These are phyloP conservation scores for Endocalyx cinctus DNA, from an alignment of 2,329 filamentous ascomycete species.

Conservation along the genomic window DNA sequence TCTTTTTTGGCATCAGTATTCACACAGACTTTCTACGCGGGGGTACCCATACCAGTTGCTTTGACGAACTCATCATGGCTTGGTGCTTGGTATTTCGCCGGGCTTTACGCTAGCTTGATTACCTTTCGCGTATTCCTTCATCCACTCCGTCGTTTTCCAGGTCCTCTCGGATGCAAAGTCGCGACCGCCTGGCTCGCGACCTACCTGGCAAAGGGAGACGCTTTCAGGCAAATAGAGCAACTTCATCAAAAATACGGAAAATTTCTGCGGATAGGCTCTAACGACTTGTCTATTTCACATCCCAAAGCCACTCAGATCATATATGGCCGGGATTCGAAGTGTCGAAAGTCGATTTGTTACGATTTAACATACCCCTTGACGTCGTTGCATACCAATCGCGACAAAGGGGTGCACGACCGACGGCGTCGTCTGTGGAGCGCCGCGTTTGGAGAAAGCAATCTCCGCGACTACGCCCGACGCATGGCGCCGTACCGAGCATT, in stretches of 20 bases:
- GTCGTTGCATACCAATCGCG: slow-evolving; percentile 9
- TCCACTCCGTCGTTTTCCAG: slow-evolving; percentile 7
- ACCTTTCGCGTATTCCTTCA: slow-evolving; percentile 10
- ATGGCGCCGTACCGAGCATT: slow-evolving; percentile 5
- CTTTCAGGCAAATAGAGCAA: slow-evolving; percentile 3
- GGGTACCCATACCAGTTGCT: not conserved
- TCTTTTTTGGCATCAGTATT: not conserved
- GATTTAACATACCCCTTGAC: slow-evolving; percentile 6
- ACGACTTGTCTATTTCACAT: slow-evolving; percentile 10
- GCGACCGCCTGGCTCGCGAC: slow-evolving; percentile 8
- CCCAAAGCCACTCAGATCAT: slow-evolving; percentile 10
- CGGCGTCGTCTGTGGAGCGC: slow-evolving; percentile 12
- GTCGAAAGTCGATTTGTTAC: slow-evolving; percentile 9
- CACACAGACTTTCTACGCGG: not conserved
- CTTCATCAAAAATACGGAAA: slow-evolving; percentile 9
- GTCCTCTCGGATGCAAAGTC: slow-evolving; percentile 7
- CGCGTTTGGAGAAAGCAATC: slow-evolving; percentile 10
- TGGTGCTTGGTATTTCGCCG: slow-evolving; percentile 1
- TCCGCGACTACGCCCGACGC: slow-evolving; percentile 10
- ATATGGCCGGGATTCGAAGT: slow-evolving; percentile 6
- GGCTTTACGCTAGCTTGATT: slow-evolving; percentile 7
- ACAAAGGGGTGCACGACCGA: slow-evolving; percentile 5
- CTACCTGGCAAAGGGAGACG: slow-evolving; percentile 3
- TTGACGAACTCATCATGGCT: not conserved
- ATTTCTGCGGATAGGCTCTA: slow-evolving; percentile 9